phyloP scores from a whole-genome alignment of 495 filamentous ascomycete species.

The Hypoxylon lenormandii region DNA sequence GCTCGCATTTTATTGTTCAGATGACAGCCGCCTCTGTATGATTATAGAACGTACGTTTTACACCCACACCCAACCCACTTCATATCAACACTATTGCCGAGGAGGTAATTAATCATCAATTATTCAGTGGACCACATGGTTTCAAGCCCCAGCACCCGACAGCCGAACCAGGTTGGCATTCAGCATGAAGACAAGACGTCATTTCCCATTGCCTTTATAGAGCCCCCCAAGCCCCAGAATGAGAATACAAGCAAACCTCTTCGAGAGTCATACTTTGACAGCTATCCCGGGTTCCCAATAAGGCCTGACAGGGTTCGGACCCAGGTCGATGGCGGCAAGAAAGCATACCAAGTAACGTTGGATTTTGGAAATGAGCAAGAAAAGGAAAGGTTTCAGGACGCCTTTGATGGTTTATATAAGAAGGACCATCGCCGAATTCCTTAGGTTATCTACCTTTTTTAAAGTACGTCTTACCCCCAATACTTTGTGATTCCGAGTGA shows the following conservation, averaged over 20 bases:
- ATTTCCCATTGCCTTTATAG: neutral
- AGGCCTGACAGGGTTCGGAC: neutral
- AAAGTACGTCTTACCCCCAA: no score
- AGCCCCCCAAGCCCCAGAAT: neutral
- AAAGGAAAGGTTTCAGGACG: neutral
- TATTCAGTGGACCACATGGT: neutral
- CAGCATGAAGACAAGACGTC: neutral
- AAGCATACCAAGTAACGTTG: neutral
- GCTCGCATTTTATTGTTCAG: no score
- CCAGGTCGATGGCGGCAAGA: neutral
- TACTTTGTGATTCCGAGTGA: no score
- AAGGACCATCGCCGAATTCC: neutral
- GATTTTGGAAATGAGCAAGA: neutral
- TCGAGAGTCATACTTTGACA: neutral
- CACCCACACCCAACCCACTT: no score
- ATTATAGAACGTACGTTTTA: no score
- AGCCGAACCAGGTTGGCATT: neutral
- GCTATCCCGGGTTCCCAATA: neutral
- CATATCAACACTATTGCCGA: no score
- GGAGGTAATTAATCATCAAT: no score
- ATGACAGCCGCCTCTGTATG: no score
- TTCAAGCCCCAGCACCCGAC: neutral
- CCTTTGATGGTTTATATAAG: neutral
- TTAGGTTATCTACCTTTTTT: no score
- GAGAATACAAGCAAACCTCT: neutral